Conservation (phyloP, 106 monocot genomes). For the Cymbidium sinense region DNA sequence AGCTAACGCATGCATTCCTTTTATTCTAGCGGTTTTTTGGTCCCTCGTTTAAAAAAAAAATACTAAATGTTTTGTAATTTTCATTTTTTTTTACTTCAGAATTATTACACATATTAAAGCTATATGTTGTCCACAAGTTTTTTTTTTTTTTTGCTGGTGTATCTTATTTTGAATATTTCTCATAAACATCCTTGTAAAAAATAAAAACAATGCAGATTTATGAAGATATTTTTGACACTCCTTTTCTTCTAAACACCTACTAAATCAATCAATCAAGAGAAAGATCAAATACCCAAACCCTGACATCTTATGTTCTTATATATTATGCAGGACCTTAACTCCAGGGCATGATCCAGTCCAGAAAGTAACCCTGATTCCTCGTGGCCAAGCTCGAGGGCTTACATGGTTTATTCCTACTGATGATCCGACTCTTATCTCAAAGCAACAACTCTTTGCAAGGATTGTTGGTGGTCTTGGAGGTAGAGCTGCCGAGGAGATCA, state of each 20-base stretch:
- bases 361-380: constrained; percentile 88
- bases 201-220: too few species aligned
- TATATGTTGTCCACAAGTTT: too few species aligned
- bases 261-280: background rate
- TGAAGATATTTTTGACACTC: background rate
- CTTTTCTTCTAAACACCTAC: background rate
- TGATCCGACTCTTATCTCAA: constrained; percentile 91
- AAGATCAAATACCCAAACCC: background rate
- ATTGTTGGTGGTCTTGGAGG: constrained; percentile 98
- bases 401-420: constrained; percentile 97
- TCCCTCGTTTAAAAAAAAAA: too few species aligned
- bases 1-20: background rate
- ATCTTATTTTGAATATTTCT: too few species aligned
- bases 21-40: background rate
- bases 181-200: too few species aligned
- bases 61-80: too few species aligned
- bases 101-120: too few species aligned
- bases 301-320: background rate
- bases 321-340: constrained; percentile 72
- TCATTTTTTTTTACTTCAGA: too few species aligned
- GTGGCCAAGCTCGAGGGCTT: constrained; percentile 86
- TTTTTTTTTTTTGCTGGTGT: too few species aligned
- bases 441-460: constrained; percentile 89
- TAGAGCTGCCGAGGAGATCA: constrained; percentile 96
- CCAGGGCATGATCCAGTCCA: constrained; percentile 96